Base-by-base conservation (phyloP, 2,329 filamentous ascomycete genomes). In the Lecanosticta acicola region DNA sequence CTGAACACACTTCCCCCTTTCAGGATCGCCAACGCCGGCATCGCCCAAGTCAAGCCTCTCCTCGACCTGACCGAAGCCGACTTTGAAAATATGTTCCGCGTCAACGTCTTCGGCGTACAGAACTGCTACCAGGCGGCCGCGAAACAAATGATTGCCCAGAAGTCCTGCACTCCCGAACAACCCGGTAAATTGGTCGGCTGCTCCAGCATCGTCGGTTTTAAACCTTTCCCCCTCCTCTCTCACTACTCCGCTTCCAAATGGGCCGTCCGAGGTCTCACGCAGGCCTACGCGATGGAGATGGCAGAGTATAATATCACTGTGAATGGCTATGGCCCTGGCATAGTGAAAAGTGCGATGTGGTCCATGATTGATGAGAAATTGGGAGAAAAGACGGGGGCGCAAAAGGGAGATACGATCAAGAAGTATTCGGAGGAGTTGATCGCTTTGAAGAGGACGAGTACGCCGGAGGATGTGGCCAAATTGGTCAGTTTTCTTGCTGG, bases 321-420 rank as follows among this genome's bases (percentile, higher is more conserved):
- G 16, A 85, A 85, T 54, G 75, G 76, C 0, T 85, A 84, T 56
- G 81, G 79, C 0, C 82, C 82, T 0, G 83, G 83, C 0, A 83
- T 85, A 39, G 80, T 85, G 0, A 79, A 75, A 0, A 84, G 80
- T 0, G 68, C 71, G 0, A 84, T 84, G 80, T 85, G 81, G 81
- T 81, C 84, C 37, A 59, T 78, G 2, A 84, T 85, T 43, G 83
- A 85, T 49, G 75, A 78, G 51, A 75, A 75, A 46, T 51, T 83
- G 24, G 78, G 73, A 0, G 71, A 76, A 59, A 70, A 71, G 46
- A 69, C 64, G 1, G 79, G 76, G 0, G 66, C 68, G 0, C 64
- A 70, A 55, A 76, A 65, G 41, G 65, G 65, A 7, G 64, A 65
- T 14, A 66, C 61, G 11, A 76, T 81, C 45, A 73, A 74, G 59